These are phyloP conservation scores for Hypoxylon sp. DNA, from an alignment of 2,329 filamentous ascomycete species.

Conservation along the genomic window DNA sequence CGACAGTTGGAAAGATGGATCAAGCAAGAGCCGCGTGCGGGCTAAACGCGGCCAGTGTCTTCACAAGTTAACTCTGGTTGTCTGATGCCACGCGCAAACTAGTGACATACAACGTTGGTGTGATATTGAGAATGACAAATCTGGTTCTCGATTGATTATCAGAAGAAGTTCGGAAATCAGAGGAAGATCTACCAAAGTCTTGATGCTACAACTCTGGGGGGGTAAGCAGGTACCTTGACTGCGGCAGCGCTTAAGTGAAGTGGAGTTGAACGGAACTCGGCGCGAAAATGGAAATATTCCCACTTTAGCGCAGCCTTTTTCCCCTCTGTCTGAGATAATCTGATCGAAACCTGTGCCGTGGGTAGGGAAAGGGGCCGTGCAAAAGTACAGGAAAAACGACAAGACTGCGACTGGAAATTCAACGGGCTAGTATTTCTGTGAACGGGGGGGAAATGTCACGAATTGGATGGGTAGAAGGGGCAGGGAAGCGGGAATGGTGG, in stretches of 20 bases:
- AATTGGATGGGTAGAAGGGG: slow-evolving; percentile 19
- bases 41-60: slow-evolving; percentile 27
- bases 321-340: slow-evolving; percentile 32
- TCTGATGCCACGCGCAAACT: slow-evolving; percentile 25
- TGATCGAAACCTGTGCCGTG: slow-evolving; percentile 43
- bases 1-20: slow-evolving; percentile 28
- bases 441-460: slow-evolving; percentile 3
- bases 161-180: slow-evolving; percentile 37
- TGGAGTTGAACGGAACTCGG: slow-evolving; percentile 46
- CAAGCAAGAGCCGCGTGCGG: slow-evolving; percentile 39
- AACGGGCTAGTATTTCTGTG: slow-evolving; percentile 22
- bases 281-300: slow-evolving; percentile 51
- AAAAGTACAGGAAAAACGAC: slow-evolving; percentile 35
- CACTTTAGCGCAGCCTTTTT: slow-evolving; percentile 24
- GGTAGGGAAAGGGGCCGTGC: slow-evolving; percentile 48
- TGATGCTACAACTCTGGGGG: slow-evolving; percentile 35
- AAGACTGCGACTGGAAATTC: slow-evolving; percentile 22
- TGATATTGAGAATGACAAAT: slow-evolving; percentile 30
- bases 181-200: slow-evolving; percentile 37
- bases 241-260: slow-evolving; percentile 49
- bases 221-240: slow-evolving; percentile 38
- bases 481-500: slow-evolving; percentile 43
- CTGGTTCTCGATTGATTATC: slow-evolving; percentile 38
- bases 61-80: slow-evolving; percentile 26
- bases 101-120: slow-evolving; percentile 20